Evolutionary conservation across 495 filamentous ascomycete genomes (phyloP).

Genomic region (Xylaria castorea): DNA sequence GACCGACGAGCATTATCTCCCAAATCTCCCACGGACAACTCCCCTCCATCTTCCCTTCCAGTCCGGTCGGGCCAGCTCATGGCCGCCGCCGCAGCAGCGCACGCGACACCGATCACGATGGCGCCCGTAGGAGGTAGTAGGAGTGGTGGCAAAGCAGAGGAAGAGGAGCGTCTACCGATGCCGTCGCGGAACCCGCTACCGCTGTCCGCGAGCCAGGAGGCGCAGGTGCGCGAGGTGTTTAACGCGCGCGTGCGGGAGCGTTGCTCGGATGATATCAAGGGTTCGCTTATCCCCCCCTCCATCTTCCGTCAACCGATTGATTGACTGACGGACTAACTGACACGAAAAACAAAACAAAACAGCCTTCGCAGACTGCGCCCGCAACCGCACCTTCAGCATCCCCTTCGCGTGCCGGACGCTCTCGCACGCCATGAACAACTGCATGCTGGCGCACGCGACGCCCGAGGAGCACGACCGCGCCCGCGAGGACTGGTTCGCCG

Average conservation of each 20-base stretch:
- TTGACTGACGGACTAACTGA: not conserved
- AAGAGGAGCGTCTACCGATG: slow-evolving; percentile 51
- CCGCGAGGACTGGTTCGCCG: slow-evolving; percentile 91
- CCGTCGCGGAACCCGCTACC: slow-evolving; percentile 83
- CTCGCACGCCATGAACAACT: slow-evolving; percentile 86
- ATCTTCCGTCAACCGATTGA: slow-evolving; percentile 8
- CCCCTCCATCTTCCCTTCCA: not conserved
- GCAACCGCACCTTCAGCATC: slow-evolving; percentile 80
- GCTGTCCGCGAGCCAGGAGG: slow-evolving; percentile 89
- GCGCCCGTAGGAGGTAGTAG: slow-evolving; percentile 11
- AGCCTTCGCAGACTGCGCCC: slow-evolving; percentile 92
- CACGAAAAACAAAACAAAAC: slow-evolving; percentile 5
- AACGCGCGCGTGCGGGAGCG: slow-evolving; percentile 80
- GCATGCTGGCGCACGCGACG: slow-evolving; percentile 87
- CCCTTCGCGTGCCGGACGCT: slow-evolving; percentile 82
- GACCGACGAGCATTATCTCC: not conserved
- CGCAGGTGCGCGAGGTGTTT: slow-evolving; percentile 87
- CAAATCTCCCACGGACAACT: not conserved
- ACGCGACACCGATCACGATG: slow-evolving; percentile 21
- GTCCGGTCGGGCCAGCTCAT: slow-evolving; percentile 19
- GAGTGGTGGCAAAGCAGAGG: not conserved
- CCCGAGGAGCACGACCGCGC: slow-evolving; percentile 85
- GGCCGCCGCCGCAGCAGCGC: slow-evolving; percentile 17
- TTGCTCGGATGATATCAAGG: slow-evolving; percentile 87
- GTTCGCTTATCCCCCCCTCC: slow-evolving; percentile 51